A percentile compares a stretch with the other conserved stretches of the same genome.
phyloP scores from a whole-genome alignment of 345 rosid genomes.

The Ailanthus altissimus region DNA sequence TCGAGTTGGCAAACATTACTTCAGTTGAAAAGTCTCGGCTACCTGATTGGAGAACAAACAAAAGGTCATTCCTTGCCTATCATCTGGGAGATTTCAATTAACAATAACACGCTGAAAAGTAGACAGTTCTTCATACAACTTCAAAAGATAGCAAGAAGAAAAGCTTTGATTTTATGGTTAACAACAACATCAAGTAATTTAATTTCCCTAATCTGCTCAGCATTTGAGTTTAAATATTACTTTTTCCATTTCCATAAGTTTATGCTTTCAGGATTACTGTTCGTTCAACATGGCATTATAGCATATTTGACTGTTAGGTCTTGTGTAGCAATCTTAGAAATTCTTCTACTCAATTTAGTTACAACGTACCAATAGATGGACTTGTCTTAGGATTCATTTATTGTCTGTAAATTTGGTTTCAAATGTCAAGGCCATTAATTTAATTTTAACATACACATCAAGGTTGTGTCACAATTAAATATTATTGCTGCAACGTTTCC shows the following conservation, averaged over 20 bases:
- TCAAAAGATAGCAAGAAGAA: neutral
- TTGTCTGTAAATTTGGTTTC: neutral
- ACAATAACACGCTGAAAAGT: neutral
- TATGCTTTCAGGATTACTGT: neutral
- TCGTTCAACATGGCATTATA: neutral
- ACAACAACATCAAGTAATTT: neutral
- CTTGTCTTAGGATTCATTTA: neutral
- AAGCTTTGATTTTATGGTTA: neutral
- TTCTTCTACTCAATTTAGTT: neutral
- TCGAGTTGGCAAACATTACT: slow-evolving; percentile 3
- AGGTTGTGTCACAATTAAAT: neutral
- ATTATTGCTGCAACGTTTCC: neutral
- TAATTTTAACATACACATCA: neutral
- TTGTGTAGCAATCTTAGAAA: neutral
- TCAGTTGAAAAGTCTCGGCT: slow-evolving; percentile 6
- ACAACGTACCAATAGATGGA: neutral
- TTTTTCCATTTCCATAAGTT: neutral
- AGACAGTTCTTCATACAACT: slow-evolving; percentile 3
- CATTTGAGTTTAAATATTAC: neutral
- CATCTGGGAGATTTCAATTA: neutral
- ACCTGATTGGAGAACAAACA: neutral
- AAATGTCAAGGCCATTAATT: neutral
- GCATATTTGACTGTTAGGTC: neutral
- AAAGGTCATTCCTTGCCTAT: neutral
- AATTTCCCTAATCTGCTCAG: neutral